Base-by-base conservation (phyloP, 176 grass and related monocot species). In the Pontederia paniculata region DNA sequence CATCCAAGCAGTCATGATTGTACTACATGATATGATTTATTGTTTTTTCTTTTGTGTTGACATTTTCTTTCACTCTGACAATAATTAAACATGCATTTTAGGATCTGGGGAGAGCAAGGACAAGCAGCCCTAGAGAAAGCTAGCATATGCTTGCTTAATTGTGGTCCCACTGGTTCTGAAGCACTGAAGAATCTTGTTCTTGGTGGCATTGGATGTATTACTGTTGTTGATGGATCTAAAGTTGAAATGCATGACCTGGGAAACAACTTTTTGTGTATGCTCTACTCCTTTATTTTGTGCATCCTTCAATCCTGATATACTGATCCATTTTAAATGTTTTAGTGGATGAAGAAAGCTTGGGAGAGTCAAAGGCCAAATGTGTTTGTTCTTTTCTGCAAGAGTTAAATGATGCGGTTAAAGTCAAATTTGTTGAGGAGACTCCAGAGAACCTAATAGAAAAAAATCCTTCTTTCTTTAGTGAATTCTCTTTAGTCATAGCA, bases 341-440 rank as follows among this genome's bases (percentile, higher is more conserved):
- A 97, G 91, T 97, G 91, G 79, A 97, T 74, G 74, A 74, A 74
- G 74, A 68, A 68, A 84, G 80, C 65, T 60, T 89, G 52, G 83
- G 86, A 20, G 79, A 97, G 72, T 74, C 91, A 74, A 97, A 87
- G 79, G 91, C 86, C 55, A 90, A 87, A 67, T 87, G 74, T 63
- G 78, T 97, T 69, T 90, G 91, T 63, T 86, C 65, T 17, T 97
- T 90, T 71, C 68, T 97, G 41, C 80, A 87, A 87, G 91, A 97
- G 67, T 64, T 97, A 72, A 97, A 97, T 81, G 91, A 97, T 72
- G 74, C 83, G 44, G 91, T 97, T 59, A 90, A 97, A 71, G 91
- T 80, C 62, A 90, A 90, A 71, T 97, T 90, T 81, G 77, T 97
- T 23, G 91, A 97, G 77, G 91, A 97, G 77, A 74, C 65, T 73